Conservation (phyloP, 495 filamentous ascomycete species). For the Penicillium tannophilum region DNA sequence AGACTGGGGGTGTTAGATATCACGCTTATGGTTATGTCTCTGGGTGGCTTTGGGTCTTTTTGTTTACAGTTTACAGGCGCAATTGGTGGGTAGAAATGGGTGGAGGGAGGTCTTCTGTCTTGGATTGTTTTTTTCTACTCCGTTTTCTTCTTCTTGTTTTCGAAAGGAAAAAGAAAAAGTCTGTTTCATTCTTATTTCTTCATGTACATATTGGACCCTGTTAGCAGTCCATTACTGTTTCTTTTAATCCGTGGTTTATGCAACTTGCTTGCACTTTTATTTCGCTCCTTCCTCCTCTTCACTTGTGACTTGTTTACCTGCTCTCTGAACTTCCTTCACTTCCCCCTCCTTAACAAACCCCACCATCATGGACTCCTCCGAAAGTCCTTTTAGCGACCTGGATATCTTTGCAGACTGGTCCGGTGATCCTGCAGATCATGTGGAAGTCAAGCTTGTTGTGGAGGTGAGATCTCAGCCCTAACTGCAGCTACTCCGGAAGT, state of each 20-base stretch:
- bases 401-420: constrained; percentile 39
- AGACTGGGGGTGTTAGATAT: constrained; percentile 32
- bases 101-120: constrained; percentile 18
- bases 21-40: constrained; percentile 21
- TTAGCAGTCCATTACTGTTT: constrained; percentile 15
- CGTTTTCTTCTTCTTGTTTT: constrained; percentile 12
- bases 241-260: constrained; percentile 13
- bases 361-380: constrained; percentile 16
- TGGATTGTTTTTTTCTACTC: constrained; percentile 1
- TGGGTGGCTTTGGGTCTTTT: constrained; percentile 25
- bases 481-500: background rate
- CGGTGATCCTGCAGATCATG: constrained; percentile 29
- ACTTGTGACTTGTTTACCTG: constrained; percentile 5
- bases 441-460: constrained; percentile 31
- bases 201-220: constrained; percentile 27
- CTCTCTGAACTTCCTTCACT: background rate
- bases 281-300: constrained; percentile 9
- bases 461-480: constrained; percentile 29
- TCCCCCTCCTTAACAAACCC: background rate
- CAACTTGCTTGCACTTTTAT: background rate
- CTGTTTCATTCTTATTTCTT: constrained; percentile 22
- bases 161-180: constrained; percentile 18
- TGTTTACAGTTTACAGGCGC: constrained; percentile 23
- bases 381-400: constrained; percentile 29
- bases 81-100: constrained; percentile 28